Base-by-base conservation (phyloP, 2,329 filamentous ascomycete genomes). In the Drechmeria coniospora region DNA sequence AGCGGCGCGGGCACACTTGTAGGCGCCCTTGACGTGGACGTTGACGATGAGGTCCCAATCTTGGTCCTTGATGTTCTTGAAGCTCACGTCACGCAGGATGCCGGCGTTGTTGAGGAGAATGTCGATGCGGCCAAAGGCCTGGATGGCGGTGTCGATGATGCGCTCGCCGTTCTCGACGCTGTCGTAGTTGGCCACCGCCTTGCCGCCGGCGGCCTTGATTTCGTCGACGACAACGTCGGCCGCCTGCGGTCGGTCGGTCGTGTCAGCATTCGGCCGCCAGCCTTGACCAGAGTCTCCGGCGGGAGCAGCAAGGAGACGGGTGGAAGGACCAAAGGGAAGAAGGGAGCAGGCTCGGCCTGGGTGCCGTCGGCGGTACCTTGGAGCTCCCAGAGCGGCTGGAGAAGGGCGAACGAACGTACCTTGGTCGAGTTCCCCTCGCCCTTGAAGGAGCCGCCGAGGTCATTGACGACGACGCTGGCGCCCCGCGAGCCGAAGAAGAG, bases 121-220 rank as follows among this genome's bases (percentile, higher is more conserved):
- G 54, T 98, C 87, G 56, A 98, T 72, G 46, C 87, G 81, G 42
- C 87, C 81, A 49, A 76, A 90, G 31, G 63, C 64, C 54, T 81
- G 63, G 51, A 90, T 79, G 44, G 81, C 81, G 15, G 80, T 86
- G 40, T 87, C 76, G 59, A 98, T 92, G 54, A 98, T 95, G 57
- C 71, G 78, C 35, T 95, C 87, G 46, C 90, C 90, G 46, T 87
- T 68, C 62, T 90, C 82, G 58, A 93, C 87, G 53, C 72, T 75
- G 63, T 98, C 80, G 67, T 95, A 95, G 70, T 94, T 95, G 56
- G 87, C 84, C 27, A 93, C 86, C 34, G 90, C 90, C 57, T 93
- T 92, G 54, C 90, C 90, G 53, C 90, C 90, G 29, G 77, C 79
- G 49, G 74, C 68, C 57, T 78, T 84, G 57, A 87, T 87, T 60